phyloP scores from a whole-genome alignment of 805 yeast species.

The Wickerhamomyces rabaulensis region DNA sequence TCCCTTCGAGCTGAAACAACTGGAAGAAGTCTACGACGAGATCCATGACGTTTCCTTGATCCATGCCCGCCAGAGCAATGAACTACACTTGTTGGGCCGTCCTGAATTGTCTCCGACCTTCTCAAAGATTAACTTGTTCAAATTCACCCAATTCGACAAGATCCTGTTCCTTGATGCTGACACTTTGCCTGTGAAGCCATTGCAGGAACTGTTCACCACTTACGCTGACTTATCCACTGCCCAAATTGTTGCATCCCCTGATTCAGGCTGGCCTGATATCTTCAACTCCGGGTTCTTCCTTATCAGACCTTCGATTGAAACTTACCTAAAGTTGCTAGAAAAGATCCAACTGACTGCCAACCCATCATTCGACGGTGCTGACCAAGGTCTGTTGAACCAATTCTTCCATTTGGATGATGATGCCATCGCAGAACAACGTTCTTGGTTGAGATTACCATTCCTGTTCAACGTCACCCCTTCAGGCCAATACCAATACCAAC shows the following conservation, averaged over 20 bases:
- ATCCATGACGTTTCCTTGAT: conserved; percentile 24
- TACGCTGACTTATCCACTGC: conserved; percentile 14
- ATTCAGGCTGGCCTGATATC: conserved; percentile 84
- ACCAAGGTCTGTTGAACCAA: conserved; percentile 79
- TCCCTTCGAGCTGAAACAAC: conserved; percentile 6
- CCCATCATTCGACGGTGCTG: conserved; percentile 77
- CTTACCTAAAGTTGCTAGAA: conserved; percentile 35
- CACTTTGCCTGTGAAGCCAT: conserved; percentile 40
- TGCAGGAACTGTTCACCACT: conserved; percentile 16
- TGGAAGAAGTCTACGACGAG: conserved; percentile 19
- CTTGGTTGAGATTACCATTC: conserved; percentile 76
- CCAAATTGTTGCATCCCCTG: conserved; percentile 50
- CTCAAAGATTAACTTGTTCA: conserved; percentile 47
- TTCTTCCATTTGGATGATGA: conserved; percentile 35
- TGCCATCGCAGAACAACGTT: conserved; percentile 1
- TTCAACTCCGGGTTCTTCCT: conserved; percentile 75
- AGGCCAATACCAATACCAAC: conserved; percentile 64
- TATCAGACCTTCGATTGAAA: conserved; percentile 43
- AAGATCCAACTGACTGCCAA: conserved; percentile 20
- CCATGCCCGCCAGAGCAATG: conserved; percentile 17
- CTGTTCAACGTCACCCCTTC: conserved; percentile 76
- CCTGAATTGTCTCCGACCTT: conserved; percentile 49
- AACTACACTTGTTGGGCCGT: conserved; percentile 34
- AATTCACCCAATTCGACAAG: conserved; percentile 35
- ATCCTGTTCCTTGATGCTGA: conserved; percentile 64